These are phyloP conservation scores for Blastosporella zonata DNA, from an alignment of 1,284 basidiomycete genomes.

Conservation along the genomic window DNA sequence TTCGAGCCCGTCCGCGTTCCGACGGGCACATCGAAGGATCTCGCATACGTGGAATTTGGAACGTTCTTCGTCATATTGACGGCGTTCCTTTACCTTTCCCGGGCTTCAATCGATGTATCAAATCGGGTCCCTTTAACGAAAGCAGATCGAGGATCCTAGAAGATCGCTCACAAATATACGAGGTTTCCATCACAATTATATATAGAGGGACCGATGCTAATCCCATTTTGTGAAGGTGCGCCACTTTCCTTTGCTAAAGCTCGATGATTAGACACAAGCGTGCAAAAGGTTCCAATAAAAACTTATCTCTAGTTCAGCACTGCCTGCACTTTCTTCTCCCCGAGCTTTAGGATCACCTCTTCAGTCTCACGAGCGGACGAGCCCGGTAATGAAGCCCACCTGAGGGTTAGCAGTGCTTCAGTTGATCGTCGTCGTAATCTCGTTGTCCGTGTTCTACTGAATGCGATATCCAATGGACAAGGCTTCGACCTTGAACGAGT, in stretches of 20 bases:
- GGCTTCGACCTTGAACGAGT: constrained; percentile 64
- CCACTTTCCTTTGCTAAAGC: neutral
- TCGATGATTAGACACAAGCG: no score
- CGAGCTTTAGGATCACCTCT: constrained; percentile 78
- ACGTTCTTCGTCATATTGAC: constrained; percentile 38
- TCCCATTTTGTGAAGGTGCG: no score
- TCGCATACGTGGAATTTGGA: constrained; percentile 39
- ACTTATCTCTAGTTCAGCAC: constrained; percentile 71
- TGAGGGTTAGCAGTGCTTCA: constrained; percentile 74
- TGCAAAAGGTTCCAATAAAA: constrained; percentile 53
- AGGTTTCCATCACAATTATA: no score
- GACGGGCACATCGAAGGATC: constrained; percentile 35
- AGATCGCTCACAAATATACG: neutral
- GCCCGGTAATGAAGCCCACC: constrained; percentile 52
- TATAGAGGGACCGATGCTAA: no score
- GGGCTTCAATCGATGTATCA: constrained; percentile 11
- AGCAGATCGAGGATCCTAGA: constrained; percentile 10
- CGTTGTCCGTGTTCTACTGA: constrained; percentile 82
- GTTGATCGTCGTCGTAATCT: constrained; percentile 72
- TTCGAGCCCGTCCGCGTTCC: constrained; percentile 33
- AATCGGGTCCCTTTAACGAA: neutral
- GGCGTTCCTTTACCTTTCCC: constrained; percentile 37
- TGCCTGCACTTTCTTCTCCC: constrained; percentile 77
- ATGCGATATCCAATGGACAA: constrained; percentile 83
- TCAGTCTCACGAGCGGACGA: constrained; percentile 45